phyloP scores from a whole-genome alignment of 2,329 filamentous ascomycete species.

The Aspergillus tamarii region DNA sequence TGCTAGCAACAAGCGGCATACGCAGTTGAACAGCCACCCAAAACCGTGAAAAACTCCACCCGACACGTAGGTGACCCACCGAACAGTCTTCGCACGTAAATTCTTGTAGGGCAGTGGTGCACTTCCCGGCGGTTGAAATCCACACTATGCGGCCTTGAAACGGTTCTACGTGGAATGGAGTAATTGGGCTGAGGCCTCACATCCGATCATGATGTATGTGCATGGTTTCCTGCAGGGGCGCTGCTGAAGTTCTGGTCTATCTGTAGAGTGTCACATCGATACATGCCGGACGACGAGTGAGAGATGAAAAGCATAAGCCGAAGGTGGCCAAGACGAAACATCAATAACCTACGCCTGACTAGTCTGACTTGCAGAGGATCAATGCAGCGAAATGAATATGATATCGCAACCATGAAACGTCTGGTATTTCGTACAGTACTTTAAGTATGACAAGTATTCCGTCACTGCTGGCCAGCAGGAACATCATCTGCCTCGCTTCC shows the following conservation, averaged over 20 bases:
- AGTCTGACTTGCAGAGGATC: background rate
- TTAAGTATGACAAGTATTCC: conserved; percentile 5
- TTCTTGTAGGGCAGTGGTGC: background rate
- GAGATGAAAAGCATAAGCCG: background rate
- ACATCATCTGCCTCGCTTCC: conserved; percentile 50
- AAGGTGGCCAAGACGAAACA: background rate
- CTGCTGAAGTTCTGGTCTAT: background rate
- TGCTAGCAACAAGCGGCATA: background rate
- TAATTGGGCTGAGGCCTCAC: background rate
- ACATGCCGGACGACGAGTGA: background rate
- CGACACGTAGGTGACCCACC: conserved; percentile 29
- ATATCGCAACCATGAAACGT: background rate
- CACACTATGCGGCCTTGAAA: conserved; percentile 13
- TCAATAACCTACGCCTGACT: background rate
- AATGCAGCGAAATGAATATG: background rate
- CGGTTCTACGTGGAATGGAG: conserved; percentile 5
- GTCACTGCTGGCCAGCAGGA: conserved; percentile 32
- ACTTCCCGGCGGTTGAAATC: conserved; percentile 7
- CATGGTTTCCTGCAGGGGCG: conserved; percentile 1
- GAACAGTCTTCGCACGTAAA: background rate
- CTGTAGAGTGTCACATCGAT: background rate
- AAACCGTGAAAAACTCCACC: conserved; percentile 9
- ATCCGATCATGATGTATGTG: background rate
- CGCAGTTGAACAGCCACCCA: background rate
- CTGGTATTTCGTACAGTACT: background rate